Evolutionary conservation across 2,329 filamentous ascomycete genomes (phyloP).

Genomic region (Raffaelea ambrosiae): DNA sequence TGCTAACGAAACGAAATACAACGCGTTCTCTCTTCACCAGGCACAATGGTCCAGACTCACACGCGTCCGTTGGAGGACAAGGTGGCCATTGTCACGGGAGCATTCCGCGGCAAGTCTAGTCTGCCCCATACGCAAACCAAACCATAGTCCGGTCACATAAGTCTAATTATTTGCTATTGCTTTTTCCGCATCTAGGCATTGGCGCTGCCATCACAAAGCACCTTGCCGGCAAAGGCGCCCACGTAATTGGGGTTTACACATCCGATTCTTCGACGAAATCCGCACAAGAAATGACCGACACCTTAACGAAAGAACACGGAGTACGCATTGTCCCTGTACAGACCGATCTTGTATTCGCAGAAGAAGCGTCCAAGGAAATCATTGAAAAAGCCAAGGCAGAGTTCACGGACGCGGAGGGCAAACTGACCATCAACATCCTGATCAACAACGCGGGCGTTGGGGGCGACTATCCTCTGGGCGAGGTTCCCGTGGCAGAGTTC

Average conservation of each 20-base stretch:
- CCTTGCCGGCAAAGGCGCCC: constrained; percentile 52
- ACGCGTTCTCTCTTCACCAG: background rate
- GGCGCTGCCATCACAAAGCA: constrained; percentile 49
- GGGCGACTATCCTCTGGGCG: background rate
- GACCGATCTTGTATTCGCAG: constrained; percentile 12
- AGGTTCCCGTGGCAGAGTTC: constrained; percentile 1
- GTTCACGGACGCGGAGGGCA: constrained; percentile 46
- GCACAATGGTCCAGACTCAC: background rate
- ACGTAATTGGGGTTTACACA: constrained; percentile 48
- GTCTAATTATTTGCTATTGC: background rate
- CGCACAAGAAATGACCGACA: constrained; percentile 36
- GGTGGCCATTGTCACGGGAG: constrained; percentile 38
- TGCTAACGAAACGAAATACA: too few species aligned
- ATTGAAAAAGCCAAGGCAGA: constrained; percentile 1
- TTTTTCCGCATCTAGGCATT: constrained; percentile 35
- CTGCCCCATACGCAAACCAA: too few species aligned
- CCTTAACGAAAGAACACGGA: constrained; percentile 22
- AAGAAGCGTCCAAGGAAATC: constrained; percentile 12
- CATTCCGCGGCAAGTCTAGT: constrained; percentile 33
- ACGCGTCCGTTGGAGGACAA: constrained; percentile 1
- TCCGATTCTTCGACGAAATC: background rate
- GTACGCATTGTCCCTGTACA: constrained; percentile 1
- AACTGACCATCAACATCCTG: constrained; percentile 25
- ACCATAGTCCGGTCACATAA: constrained; percentile 2
- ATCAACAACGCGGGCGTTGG: constrained; percentile 5